These are phyloP conservation scores for Nitzschia sp. DNA, from an alignment of 108 stramenopile genomes.

Conservation along the genomic window DNA sequence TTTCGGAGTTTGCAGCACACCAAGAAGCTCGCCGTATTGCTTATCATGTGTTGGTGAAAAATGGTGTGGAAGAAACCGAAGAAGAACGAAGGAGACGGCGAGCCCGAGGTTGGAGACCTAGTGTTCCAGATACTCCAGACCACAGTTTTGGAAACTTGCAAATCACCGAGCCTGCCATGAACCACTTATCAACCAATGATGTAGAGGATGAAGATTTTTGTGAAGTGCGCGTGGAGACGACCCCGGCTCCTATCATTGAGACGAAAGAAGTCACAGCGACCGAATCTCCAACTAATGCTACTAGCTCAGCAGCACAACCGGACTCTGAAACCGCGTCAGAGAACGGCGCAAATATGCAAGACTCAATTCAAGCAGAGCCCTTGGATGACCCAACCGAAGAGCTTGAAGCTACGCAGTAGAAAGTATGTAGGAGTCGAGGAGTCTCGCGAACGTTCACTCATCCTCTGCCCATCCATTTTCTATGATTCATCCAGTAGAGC, in stretches of 20 bases:
- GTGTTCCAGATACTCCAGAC: conserved; percentile 21
- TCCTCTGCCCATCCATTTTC: too few species aligned
- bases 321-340: background rate
- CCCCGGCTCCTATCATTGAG: conserved; percentile 27
- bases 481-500: too few species aligned
- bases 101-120: conserved; percentile 44
- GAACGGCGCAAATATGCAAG: conserved; percentile 6
- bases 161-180: conserved; percentile 22
- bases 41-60: conserved; percentile 54
- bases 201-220: conserved; percentile 41
- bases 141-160: conserved; percentile 29
- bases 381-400: conserved; percentile 9
- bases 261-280: conserved; percentile 16
- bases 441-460: too few species aligned
- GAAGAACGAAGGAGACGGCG: conserved; percentile 46
- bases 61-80: conserved; percentile 53
- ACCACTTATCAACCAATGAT: conserved; percentile 29
- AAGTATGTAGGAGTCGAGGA: too few species aligned
- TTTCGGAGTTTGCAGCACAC: conserved; percentile 66
- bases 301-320: background rate
- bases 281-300: background rate
- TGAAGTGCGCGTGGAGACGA: conserved; percentile 24
- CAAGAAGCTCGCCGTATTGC: conserved; percentile 51
- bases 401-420: conserved; percentile 2
- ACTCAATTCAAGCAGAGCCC: conserved; percentile 12